Evolutionary conservation across 2,329 filamentous ascomycete genomes (phyloP).

Genomic region (Metarhizium brunneum): DNA sequence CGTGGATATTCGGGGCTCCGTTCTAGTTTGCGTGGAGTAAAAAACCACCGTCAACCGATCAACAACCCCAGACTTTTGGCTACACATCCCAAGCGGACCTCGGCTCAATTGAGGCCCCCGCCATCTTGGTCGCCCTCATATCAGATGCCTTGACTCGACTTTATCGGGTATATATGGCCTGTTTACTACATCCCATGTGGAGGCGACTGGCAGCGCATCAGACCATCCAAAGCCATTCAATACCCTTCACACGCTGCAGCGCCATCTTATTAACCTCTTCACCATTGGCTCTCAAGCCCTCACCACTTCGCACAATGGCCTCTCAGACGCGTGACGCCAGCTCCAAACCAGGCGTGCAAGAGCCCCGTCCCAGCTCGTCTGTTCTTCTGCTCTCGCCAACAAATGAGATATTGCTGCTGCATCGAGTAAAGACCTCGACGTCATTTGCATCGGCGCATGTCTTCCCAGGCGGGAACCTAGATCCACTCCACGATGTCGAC

Average conservation of each 20-base stretch:
- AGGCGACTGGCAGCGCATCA: conserved; percentile 4
- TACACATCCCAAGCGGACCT: conserved; percentile 3
- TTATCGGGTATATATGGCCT: conserved; percentile 3
- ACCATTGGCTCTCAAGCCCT: neutral
- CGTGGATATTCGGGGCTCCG: too few species aligned
- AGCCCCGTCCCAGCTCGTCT: conserved; percentile 60
- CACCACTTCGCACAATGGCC: neutral
- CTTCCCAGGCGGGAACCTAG: conserved; percentile 85
- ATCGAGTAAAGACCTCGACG: conserved; percentile 71
- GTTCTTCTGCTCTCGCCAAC: conserved; percentile 76
- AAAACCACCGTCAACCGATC: too few species aligned
- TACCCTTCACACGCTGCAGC: neutral
- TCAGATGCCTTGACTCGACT: neutral
- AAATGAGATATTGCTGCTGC: conserved; percentile 82
- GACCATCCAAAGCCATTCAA: neutral
- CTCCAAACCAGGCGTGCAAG: conserved; percentile 16
- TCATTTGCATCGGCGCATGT: conserved; percentile 90
- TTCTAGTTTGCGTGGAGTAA: neutral
- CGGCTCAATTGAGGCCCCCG: conserved; percentile 3
- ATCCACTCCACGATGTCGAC: conserved; percentile 69
- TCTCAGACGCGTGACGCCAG: conserved; percentile 6
- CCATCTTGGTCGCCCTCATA: neutral
- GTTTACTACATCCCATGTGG: neutral
- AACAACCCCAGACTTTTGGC: neutral
- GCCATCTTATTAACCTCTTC: neutral